These are phyloP conservation scores for Gynostemma pentaphyllum DNA, from an alignment of 306 rosid species.

Conservation along the genomic window DNA sequence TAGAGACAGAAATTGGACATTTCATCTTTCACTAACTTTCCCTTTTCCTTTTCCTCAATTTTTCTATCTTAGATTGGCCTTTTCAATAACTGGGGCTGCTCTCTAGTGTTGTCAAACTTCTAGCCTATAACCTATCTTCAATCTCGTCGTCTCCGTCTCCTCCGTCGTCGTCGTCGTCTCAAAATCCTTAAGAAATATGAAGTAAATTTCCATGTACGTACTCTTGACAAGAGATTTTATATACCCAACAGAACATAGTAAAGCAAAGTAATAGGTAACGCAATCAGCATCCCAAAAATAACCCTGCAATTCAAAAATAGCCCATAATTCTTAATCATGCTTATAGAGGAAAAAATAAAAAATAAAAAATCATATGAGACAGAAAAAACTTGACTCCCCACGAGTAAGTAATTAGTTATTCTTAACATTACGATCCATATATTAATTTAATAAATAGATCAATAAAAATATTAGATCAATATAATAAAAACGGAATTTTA, in stretches of 20 bases:
- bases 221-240: slow-evolving; percentile 14
- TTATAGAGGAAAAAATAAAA: too few species aligned
- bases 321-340: not conserved
- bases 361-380: too few species aligned
- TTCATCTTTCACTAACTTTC: not conserved
- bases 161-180: not conserved
- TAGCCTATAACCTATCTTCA: not conserved
- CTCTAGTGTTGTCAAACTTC: not conserved
- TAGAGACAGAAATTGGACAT: not conserved
- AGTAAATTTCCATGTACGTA: not conserved
- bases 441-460: too few species aligned
- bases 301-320: slow-evolving; percentile 18
- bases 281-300: slow-evolving; percentile 40
- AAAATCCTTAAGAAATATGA: not conserved
- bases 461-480: too few species aligned
- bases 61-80: not conserved
- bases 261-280: slow-evolving; percentile 33
- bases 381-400: too few species aligned
- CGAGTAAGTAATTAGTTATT: too few species aligned
- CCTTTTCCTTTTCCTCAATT: not conserved
- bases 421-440: too few species aligned
- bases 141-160: not conserved
- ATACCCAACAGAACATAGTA: slow-evolving; percentile 35
- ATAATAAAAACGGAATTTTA: too few species aligned
- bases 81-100: not conserved